Base-by-base conservation (phyloP, 768 basidiomycete species). In the Omphalotus guepiniiformis region DNA sequence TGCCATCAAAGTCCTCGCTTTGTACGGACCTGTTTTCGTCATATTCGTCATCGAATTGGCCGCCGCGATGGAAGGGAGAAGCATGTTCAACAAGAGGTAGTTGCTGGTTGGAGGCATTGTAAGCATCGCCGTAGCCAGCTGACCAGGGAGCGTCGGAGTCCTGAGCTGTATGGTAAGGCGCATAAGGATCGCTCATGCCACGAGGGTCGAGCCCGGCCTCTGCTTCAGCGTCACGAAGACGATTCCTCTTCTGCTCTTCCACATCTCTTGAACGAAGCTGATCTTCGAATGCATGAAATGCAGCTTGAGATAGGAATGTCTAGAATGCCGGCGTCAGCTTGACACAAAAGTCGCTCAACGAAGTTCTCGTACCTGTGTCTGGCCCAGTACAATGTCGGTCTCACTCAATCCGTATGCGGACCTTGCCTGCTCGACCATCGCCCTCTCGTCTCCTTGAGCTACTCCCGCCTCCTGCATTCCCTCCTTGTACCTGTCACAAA, bases 221-320 rank as follows among this genome's bases (percentile, higher is more conserved):
- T 9, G 79, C 78, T 63, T 86, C 88, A 12, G 80, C 85, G 48
- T 90, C 85, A 3, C 85, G 80, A 39, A 89, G 68, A 21, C 85
- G 78, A 56, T 86, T 88, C 29, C 88, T 77, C 64, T 88, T 88
- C 61, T 83, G 82, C 59, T 96, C 93, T 48, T 96, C 91, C 3
- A 80, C 82, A 43, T 97, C 95, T 13, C 76, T 75, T 0, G 85
- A 74, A 6, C 95, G 84, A 11, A 98, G 72, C 3, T 81, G 79
- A 58, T 99, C 91, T 61, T 98, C 95, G 15, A 98, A 79, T 2
- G 75, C 70, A 52, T 92, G 90, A 78, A 98, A 97, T 0, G 89
- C 88, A 0, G 58, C 53, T 57, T 94, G 93, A 0, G 85, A 88
- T 3, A 99, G 67, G 76, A 91, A 98, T 37, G 94, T 85, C 93